Evolutionary conservation across 345 rosid species (phyloP).

Genomic region (Brassica cretica): DNA sequence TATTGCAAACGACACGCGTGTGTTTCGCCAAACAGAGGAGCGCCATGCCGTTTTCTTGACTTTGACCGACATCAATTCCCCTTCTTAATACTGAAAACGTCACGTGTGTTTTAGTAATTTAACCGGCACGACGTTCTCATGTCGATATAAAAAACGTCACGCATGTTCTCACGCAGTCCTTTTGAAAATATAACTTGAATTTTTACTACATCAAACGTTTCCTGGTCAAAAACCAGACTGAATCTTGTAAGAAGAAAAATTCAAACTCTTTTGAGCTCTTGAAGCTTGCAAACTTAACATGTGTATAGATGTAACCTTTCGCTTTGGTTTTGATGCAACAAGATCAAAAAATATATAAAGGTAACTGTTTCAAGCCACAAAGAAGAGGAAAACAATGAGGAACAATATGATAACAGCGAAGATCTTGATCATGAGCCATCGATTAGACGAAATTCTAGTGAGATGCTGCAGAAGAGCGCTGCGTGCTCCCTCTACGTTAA

Average conservation of each 20-base stretch:
- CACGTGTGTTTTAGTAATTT: not conserved
- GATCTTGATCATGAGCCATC: conserved; percentile 95
- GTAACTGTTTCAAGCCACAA: conserved; percentile 8
- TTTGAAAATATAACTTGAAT: no score
- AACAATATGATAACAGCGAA: conserved; percentile 59
- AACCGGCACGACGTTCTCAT: not conserved
- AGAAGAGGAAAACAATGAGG: not conserved
- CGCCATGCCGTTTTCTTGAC: not conserved
- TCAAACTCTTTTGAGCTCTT: not conserved
- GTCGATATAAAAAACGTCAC: not conserved
- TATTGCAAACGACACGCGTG: conserved; percentile 2
- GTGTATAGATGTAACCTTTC: not conserved
- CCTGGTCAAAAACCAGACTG: not conserved
- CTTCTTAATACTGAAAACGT: not conserved
- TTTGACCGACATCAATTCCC: not conserved
- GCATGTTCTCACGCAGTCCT: not conserved
- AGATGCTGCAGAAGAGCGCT: conserved; percentile 72
- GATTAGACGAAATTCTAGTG: conserved; percentile 77
- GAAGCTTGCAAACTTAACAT: not conserved
- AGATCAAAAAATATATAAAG: not conserved
- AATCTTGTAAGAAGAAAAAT: not conserved
- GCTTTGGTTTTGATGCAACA: conserved; percentile 3
- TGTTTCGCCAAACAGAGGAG: not conserved
- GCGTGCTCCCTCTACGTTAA: conserved; percentile 82
- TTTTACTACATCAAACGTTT: no score